Evolutionary conservation across 208 protist species (phyloP), one percentile per base, ranked within the genome.

Genomic region (Willaertia magna): DNA sequence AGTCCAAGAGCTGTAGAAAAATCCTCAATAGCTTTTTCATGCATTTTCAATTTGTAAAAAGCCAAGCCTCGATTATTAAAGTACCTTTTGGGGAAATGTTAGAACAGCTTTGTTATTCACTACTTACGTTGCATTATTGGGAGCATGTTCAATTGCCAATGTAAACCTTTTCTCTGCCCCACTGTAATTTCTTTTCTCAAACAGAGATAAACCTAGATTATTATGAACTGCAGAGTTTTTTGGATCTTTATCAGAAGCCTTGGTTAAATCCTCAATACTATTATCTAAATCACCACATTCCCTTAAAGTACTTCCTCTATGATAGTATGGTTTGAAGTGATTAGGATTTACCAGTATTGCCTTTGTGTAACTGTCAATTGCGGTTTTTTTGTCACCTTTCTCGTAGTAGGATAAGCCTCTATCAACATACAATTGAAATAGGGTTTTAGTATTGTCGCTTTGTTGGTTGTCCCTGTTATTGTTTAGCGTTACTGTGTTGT

Each of bases 201-300:
- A 97, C 59, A 90, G 86, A 4, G 91, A 85, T 39, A 96, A 88
- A 14, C 95, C 95, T 34, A 96, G 89, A 61, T 93, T 85, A 88
- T 95, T 93, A 74, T 93, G 90, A 75, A 94, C 48, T 78, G 46
- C 3, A 90, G 89, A 1, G 86, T 89, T 88, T 76, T 44, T 93
- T 48, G 95, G 90, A 51, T 94, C 90, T 14, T 91, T 78, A 59
- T 96, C 93, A 44, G 92, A 85, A 6, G 88, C 88, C 20, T 59
- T 74, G 18, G 85, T 74, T 16, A 90, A 43, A 75, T 90, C 88
- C 14, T 74, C 88, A 20, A 90, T 85, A 1, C 26, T 51, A 2
- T 7, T 20, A 2, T 78, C 46, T 1, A 90, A 22, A 1, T 86
- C n/a, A 40, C 85, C 88, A 44, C 89, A 39, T 49, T 90, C 88